phyloP scores from a whole-genome alignment of 129 eudicot species.

The Solidago caesia region DNA sequence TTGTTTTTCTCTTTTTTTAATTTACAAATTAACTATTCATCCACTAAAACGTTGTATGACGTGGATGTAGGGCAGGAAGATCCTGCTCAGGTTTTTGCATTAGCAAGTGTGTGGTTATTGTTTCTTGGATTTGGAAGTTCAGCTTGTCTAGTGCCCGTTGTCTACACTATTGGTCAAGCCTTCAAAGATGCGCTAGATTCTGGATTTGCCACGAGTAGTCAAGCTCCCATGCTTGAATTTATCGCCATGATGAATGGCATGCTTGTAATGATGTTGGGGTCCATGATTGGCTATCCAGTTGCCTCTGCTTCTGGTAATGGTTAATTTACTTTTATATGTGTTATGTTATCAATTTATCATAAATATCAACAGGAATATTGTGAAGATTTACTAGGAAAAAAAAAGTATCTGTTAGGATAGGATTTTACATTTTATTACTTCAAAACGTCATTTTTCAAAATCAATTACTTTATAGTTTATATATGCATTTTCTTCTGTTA shows the following conservation, averaged over 20 bases:
- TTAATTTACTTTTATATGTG: constrained; percentile 7
- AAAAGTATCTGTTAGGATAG: not conserved
- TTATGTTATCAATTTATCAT: not conserved
- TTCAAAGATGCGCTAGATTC: constrained; percentile 63
- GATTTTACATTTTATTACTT: not conserved
- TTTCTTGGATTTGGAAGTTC: constrained; percentile 79
- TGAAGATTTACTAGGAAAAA: not conserved
- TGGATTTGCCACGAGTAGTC: constrained; percentile 44
- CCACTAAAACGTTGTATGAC: constrained; percentile 54
- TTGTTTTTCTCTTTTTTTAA: not conserved
- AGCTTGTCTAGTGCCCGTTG: constrained; percentile 70
- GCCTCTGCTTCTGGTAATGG: constrained; percentile 91
- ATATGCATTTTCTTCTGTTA: not conserved
- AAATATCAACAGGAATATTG: not conserved
- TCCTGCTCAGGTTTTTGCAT: constrained; percentile 86
- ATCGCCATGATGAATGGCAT: constrained; percentile 61
- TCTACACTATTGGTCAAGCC: constrained; percentile 62
- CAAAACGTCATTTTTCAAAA: not conserved
- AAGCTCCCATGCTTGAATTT: constrained; percentile 46
- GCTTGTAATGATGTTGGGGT: constrained; percentile 71
- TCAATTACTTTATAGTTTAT: not conserved
- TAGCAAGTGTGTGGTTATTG: constrained; percentile 91
- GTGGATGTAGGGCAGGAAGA: constrained; percentile 99
- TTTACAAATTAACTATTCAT: constrained; percentile 12
- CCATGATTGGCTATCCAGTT: constrained; percentile 78